Conservation (phyloP, 805 yeast species). For the Schwanniomyces vanrijiae region DNA sequence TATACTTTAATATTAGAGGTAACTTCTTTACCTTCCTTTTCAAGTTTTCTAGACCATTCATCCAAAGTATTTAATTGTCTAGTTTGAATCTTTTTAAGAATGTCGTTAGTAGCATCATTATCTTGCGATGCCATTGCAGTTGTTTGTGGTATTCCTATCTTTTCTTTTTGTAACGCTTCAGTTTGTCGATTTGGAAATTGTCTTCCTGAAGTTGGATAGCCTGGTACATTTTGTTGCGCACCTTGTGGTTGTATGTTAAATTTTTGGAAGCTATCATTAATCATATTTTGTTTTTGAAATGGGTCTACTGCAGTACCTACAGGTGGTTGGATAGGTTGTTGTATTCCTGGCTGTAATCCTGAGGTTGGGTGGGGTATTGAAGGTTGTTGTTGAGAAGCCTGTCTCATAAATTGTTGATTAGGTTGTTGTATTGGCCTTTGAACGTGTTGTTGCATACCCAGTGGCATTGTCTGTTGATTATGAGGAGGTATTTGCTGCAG, state of each 20-base stretch:
- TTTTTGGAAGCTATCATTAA: neutral
- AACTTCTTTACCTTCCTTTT: constrained; percentile 39
- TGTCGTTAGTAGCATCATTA: constrained; percentile 1
- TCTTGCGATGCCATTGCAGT: constrained; percentile 16
- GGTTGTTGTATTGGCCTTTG: neutral
- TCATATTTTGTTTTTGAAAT: neutral
- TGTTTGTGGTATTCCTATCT: constrained; percentile 1
- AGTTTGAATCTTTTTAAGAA: constrained; percentile 21
- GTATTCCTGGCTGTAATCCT: constrained; percentile 3
- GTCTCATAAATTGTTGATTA: constrained; percentile 1
- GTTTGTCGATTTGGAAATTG: neutral
- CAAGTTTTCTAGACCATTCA: constrained; percentile 57
- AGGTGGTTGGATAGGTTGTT: constrained; percentile 6
- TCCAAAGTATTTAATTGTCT: constrained; percentile 26
- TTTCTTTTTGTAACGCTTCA: neutral
- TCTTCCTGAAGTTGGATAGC: neutral
- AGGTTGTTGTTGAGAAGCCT: constrained; percentile 8
- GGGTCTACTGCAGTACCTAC: neutral
- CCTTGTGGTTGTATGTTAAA: neutral
- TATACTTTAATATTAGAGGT: constrained; percentile 54
- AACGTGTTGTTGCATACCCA: constrained; percentile 4
- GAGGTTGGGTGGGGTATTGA: neutral
- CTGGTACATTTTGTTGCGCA: neutral
- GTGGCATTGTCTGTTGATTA: constrained; percentile 7
- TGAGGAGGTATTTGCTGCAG: neutral